Percentiles rank a stretch among this genome's conserved stretches.
Evolutionary conservation across 768 basidiomycete genomes (phyloP).

Genomic region (Strobilomyces echinocephalus): DNA sequence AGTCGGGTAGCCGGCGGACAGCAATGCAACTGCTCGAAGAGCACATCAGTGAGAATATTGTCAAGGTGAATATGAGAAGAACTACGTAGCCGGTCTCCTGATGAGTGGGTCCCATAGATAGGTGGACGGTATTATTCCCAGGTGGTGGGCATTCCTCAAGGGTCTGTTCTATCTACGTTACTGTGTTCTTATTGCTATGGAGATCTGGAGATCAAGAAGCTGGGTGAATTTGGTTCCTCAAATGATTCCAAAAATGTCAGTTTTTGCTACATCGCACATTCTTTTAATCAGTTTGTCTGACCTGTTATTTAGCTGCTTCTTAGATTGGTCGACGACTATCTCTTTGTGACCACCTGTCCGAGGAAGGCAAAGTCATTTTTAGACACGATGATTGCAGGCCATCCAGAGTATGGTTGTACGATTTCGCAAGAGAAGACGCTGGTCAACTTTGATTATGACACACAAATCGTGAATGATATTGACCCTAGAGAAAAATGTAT

Average conservation of each 20-base stretch:
- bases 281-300: background rate
- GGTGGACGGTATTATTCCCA: constrained; percentile 77
- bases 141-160: constrained; percentile 91
- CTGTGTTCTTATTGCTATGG: constrained; percentile 95
- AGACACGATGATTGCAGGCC: constrained; percentile 72
- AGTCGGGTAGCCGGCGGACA: constrained; percentile 45
- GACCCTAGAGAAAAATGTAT: constrained; percentile 42
- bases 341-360: constrained; percentile 72
- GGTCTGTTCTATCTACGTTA: constrained; percentile 91
- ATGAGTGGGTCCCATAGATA: constrained; percentile 47
- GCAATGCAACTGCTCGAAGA: constrained; percentile 76
- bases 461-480: constrained; percentile 49
- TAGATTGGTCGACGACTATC: constrained; percentile 91
- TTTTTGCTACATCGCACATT: background rate
- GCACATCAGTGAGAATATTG: constrained; percentile 89
- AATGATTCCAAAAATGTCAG: constrained; percentile 61
- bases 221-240: constrained; percentile 41
- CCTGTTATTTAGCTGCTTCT: constrained; percentile 57
- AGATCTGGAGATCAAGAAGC: constrained; percentile 66
- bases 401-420: constrained; percentile 92
- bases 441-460: constrained; percentile 73
- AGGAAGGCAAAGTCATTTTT: constrained; percentile 65
- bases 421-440: constrained; percentile 87
- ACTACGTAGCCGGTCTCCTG: background rate
- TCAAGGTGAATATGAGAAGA: constrained; percentile 60